phyloP scores from a whole-genome alignment of 106 monocot species.

The Hemerocallis citrina region DNA sequence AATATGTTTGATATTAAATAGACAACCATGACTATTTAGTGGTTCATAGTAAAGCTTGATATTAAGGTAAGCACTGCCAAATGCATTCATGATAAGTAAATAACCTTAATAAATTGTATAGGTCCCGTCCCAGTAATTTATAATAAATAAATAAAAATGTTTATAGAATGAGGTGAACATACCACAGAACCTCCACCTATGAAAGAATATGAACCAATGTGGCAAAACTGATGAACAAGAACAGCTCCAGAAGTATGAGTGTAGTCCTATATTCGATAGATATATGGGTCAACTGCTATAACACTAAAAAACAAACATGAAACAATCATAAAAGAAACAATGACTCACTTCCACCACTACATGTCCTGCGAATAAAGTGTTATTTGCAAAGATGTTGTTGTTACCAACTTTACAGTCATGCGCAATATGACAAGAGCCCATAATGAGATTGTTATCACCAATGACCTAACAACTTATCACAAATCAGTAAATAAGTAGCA shows the following conservation, averaged over 20 bases:
- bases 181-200: slow-evolving; percentile 93
- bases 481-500: not conserved
- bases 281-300: not conserved
- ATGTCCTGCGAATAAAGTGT: slow-evolving; percentile 82
- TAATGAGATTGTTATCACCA: slow-evolving; percentile 84
- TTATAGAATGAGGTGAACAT: slow-evolving; percentile 11
- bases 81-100: not conserved
- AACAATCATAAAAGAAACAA: not conserved
- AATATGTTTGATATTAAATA: too few relatives aligned
- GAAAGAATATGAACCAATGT: slow-evolving; percentile 79
- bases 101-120: not conserved
- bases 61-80: not conserved
- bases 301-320: not conserved
- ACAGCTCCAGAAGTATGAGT: slow-evolving; percentile 70
- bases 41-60: too few relatives aligned
- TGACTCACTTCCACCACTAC: slow-evolving; percentile 71
- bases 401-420: slow-evolving; percentile 96
- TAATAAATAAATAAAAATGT: not conserved
- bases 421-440: slow-evolving; percentile 96
- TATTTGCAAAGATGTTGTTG: slow-evolving; percentile 90
- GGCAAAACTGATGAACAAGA: slow-evolving; percentile 95
- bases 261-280: slow-evolving; percentile 40
- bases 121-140: too few relatives aligned
- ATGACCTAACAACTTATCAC: slow-evolving; percentile 54
- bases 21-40: too few relatives aligned